Percentiles rank a stretch among this genome's conserved stretches.
These are phyloP conservation scores for Pseudomicrostroma phylloplanum DNA, from an alignment of 1,284 basidiomycete species.

Conservation along the genomic window DNA sequence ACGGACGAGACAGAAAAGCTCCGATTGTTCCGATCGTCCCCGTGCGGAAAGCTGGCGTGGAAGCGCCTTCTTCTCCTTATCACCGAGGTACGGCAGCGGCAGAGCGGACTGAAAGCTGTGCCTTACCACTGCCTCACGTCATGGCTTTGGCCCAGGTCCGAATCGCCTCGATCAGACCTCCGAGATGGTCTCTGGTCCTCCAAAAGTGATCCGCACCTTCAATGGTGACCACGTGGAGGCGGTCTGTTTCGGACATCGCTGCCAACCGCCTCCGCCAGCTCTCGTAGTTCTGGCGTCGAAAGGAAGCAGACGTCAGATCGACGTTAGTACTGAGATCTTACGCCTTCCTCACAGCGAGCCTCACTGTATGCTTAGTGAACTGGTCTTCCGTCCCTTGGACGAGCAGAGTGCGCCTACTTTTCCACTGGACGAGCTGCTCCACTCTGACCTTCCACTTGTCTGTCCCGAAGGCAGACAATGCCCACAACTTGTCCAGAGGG, in stretches of 20 bases:
- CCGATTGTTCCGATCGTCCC: too few species aligned
- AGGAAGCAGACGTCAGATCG: background rate
- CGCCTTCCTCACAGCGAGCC: background rate
- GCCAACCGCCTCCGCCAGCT: background rate
- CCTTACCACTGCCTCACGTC: background rate
- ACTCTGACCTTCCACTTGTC: background rate
- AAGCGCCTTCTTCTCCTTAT: too few species aligned
- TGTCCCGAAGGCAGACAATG: background rate
- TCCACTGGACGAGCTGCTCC: background rate
- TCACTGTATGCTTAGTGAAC: background rate
- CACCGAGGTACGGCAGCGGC: too few species aligned
- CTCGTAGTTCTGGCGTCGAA: background rate
- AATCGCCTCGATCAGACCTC: background rate
- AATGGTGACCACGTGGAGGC: background rate
- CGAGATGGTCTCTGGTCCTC: background rate
- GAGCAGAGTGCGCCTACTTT: background rate
- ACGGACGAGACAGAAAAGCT: too few species aligned
- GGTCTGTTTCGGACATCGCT: background rate
- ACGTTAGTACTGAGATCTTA: background rate
- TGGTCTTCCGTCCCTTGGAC: conserved; percentile 2
- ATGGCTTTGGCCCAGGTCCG: background rate
- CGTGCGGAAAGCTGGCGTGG: too few species aligned
- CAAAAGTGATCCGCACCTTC: conserved; percentile 7
- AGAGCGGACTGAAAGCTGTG: background rate
- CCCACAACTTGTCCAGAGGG: conserved; percentile 6